Evolutionary conservation across 257 asterid species (phyloP).

Genomic region (Petunia secreta): DNA sequence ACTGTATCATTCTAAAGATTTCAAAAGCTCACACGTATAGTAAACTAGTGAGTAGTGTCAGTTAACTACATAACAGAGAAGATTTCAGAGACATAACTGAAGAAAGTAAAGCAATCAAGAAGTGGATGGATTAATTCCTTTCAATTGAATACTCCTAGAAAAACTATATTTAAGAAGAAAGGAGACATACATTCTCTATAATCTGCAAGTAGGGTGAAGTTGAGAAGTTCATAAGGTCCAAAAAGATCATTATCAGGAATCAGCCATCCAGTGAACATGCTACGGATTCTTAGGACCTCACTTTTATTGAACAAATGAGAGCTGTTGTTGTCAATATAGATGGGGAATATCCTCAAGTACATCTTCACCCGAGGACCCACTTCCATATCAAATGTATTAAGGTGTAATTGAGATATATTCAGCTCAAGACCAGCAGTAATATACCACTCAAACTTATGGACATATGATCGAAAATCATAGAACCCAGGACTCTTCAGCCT

Average conservation of each 20-base stretch:
- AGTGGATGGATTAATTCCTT: conserved; percentile 19
- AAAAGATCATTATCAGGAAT: conserved; percentile 66
- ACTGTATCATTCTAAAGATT: conserved; percentile 6
- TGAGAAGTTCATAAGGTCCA: conserved; percentile 93
- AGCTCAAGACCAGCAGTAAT: conserved; percentile 61
- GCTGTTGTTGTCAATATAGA: conserved; percentile 36
- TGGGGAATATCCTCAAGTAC: conserved; percentile 79
- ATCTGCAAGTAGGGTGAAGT: conserved; percentile 73
- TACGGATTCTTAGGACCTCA: conserved; percentile 65
- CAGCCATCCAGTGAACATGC: conserved; percentile 76
- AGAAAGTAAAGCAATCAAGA: conserved; percentile 24
- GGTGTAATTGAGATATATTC: conserved; percentile 61
- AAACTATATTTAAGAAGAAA: neutral
- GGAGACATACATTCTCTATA: conserved; percentile 59
- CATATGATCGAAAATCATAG: conserved; percentile 66
- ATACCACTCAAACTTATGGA: conserved; percentile 51
- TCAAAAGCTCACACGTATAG: conserved; percentile 3
- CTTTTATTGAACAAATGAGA: conserved; percentile 54
- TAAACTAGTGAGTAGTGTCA: neutral
- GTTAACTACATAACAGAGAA: neutral
- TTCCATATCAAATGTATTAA: conserved; percentile 64
- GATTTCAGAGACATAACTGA: neutral
- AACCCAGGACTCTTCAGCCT: conserved; percentile 95
- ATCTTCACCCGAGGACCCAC: conserved; percentile 79
- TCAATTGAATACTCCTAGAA: neutral